These are phyloP conservation scores for Alternaria viburni DNA, from an alignment of 2,329 filamentous ascomycete genomes.

Conservation along the genomic window DNA sequence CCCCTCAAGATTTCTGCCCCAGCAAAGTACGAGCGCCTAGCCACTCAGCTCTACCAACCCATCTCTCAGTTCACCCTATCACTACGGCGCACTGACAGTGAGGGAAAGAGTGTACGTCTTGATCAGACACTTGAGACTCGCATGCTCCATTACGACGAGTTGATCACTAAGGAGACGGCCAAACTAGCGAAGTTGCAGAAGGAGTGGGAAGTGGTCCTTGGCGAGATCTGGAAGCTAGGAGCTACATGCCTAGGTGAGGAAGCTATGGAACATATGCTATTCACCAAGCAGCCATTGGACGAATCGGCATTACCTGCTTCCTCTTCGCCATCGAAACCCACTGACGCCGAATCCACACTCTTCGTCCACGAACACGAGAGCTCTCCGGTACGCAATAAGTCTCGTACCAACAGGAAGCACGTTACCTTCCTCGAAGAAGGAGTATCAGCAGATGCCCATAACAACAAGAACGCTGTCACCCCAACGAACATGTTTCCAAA, in stretches of 20 bases:
- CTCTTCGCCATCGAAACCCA: slow-evolving; percentile 1
- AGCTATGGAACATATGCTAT: slow-evolving; percentile 26
- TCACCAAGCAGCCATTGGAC: slow-evolving; percentile 5
- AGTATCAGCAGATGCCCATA: background rate
- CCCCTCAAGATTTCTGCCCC: slow-evolving; percentile 23
- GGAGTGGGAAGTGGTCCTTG: slow-evolving; percentile 35
- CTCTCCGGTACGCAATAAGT: background rate
- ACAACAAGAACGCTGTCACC: background rate
- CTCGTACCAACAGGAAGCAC: slow-evolving; percentile 19
- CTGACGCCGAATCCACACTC: slow-evolving; percentile 16
- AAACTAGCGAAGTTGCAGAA: slow-evolving; percentile 28
- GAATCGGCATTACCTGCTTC: background rate
- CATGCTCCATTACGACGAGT: slow-evolving; percentile 28
- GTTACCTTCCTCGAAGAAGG: slow-evolving; percentile 30
- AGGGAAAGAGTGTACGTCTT: slow-evolving; percentile 16
- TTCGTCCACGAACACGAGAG: slow-evolving; percentile 25
- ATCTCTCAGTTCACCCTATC: slow-evolving; percentile 25
- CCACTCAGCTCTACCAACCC: slow-evolving; percentile 25
- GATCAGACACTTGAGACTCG: slow-evolving; percentile 22
- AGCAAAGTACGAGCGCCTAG: slow-evolving; percentile 24
- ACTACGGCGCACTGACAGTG: slow-evolving; percentile 7
- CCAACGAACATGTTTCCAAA: slow-evolving; percentile 12
- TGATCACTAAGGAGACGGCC: slow-evolving; percentile 23
- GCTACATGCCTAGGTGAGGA: slow-evolving; percentile 29
- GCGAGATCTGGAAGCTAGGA: slow-evolving; percentile 42